Conservation (phyloP, 305 asterid species). For the Fraxinus sp. region DNA sequence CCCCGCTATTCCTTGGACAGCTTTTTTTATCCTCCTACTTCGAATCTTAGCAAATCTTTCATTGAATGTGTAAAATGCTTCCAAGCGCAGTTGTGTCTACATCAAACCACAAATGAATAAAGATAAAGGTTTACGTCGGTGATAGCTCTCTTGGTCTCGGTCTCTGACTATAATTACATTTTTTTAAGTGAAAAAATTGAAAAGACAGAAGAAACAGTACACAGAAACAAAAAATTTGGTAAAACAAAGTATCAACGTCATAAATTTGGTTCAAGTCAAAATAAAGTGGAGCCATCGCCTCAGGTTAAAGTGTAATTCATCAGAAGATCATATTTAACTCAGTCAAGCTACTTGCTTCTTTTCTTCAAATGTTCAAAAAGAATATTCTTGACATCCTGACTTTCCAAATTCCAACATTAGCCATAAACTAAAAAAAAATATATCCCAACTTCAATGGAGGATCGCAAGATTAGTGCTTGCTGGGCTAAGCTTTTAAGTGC, state of each 20-base stretch:
- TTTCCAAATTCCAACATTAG: neutral
- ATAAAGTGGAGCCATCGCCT: neutral
- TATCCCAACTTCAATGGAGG: neutral
- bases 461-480: neutral
- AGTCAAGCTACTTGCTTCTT: neutral
- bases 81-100: constrained; percentile 93
- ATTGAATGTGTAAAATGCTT: constrained; percentile 91
- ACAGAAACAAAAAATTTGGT: neutral
- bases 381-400: neutral
- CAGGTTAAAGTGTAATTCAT: neutral
- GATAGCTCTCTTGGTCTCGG: neutral
- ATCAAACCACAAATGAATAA: constrained; percentile 26
- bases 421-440: neutral
- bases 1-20: constrained; percentile 75
- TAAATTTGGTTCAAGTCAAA: neutral
- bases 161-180: neutral
- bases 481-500: neutral
- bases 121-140: constrained; percentile 17
- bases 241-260: neutral
- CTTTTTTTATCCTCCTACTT: constrained; percentile 85
- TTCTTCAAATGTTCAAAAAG: neutral
- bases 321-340: neutral
- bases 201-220: neutral
- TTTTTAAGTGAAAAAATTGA: neutral
- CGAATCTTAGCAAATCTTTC: constrained; percentile 95